Evolutionary conservation across 1,284 basidiomycete genomes (phyloP).

Genomic region (Apiotrichum laibachii): DNA sequence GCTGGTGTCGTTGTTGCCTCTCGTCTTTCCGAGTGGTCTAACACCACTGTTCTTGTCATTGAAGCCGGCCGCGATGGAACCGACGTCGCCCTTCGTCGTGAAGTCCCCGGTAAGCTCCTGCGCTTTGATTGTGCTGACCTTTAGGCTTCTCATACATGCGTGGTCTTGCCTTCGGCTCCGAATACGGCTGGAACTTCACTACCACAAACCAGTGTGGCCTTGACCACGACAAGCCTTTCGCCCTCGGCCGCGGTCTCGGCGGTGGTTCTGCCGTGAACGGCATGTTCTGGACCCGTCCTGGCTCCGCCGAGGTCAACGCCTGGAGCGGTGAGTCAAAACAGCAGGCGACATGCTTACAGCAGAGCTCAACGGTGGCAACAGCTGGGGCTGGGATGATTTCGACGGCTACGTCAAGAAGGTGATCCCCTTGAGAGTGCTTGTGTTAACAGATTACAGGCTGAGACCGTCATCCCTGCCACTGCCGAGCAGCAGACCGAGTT

Average conservation of each 20-base stretch:
- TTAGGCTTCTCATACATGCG: conserved; percentile 42
- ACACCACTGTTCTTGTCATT: conserved; percentile 65
- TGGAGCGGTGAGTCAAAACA: conserved; percentile 32
- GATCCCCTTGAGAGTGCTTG: background rate
- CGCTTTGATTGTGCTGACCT: background rate
- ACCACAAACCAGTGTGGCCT: conserved; percentile 56
- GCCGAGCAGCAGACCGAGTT: conserved; percentile 44
- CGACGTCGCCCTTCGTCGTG: conserved; percentile 51
- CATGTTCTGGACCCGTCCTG: conserved; percentile 58
- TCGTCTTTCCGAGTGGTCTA: conserved; percentile 65
- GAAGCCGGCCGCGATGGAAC: conserved; percentile 67
- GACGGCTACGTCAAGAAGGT: conserved; percentile 32
- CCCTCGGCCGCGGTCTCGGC: conserved; percentile 66
- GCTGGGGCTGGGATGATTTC: conserved; percentile 48
- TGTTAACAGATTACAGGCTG: conserved; percentile 48
- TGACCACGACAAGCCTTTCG: conserved; percentile 53
- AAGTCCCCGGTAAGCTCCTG: conserved; percentile 52
- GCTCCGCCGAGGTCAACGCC: conserved; percentile 50
- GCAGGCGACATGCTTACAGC: conserved; percentile 15
- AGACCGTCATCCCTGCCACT: conserved; percentile 52
- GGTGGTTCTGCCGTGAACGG: conserved; percentile 70
- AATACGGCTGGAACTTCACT: conserved; percentile 64
- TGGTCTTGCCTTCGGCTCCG: conserved; percentile 46
- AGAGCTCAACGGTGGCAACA: conserved; percentile 20
- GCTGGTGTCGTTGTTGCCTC: conserved; percentile 70